A percentile compares a stretch with the other conserved stretches of the same genome.
Conservation (phyloP, 2,329 filamentous ascomycete species). For the Aspergillus luchuensis region DNA sequence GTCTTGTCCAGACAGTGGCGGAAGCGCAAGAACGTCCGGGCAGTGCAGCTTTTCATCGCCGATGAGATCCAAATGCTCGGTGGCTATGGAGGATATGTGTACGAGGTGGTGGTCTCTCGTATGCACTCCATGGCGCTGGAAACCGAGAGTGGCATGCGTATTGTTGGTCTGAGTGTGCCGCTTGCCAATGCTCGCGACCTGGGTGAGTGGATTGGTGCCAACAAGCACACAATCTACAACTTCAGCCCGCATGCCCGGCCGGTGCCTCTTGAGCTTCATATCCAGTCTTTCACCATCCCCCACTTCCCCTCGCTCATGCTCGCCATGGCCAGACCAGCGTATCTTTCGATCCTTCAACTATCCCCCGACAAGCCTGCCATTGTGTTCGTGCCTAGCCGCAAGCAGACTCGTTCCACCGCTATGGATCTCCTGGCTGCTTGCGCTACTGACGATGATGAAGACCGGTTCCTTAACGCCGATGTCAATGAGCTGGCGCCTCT, state of each 20-base stretch:
- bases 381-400: conserved; percentile 88
- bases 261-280: conserved; percentile 86
- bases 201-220: conserved; percentile 96
- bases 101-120: conserved; percentile 94
- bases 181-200: conserved; percentile 91
- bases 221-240: conserved; percentile 98
- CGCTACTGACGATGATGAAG: conserved; percentile 84
- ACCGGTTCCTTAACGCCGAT: conserved; percentile 87
- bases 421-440: conserved; percentile 86
- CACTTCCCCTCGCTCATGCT: conserved; percentile 98
- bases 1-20: conserved; percentile 95
- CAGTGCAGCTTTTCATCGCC: conserved; percentile 85
- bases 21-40: conserved; percentile 90
- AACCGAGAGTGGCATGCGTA: conserved; percentile 79
- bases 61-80: conserved; percentile 95
- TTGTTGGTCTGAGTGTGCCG: conserved; percentile 87
- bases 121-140: conserved; percentile 96
- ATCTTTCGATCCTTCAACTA: conserved; percentile 82
- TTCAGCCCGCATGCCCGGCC: conserved; percentile 91
- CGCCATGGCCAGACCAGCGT: conserved; percentile 94
- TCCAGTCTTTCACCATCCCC: conserved; percentile 92
- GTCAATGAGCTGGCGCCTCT: conserved; percentile 79
- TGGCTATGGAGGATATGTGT: conserved; percentile 81
- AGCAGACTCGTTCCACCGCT: conserved; percentile 86
- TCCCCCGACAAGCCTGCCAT: conserved; percentile 87